phyloP scores from a whole-genome alignment of 1,284 basidiomycete genomes.

The Ceratobasidium sp. region DNA sequence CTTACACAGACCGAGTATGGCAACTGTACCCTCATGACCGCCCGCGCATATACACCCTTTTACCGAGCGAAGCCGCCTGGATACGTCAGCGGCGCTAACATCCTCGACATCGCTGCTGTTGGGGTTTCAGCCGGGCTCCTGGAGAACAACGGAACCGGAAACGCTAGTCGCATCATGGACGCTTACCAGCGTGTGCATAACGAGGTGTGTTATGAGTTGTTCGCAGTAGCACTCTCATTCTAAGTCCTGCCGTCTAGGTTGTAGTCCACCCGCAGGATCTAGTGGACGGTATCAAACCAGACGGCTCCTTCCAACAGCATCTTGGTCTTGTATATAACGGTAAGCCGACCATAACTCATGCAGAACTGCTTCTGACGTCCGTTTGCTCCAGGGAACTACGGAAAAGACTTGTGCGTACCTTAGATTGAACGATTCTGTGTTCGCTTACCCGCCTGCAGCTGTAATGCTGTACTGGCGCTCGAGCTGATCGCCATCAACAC shows the following conservation, averaged over 20 bases:
- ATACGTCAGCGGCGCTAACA: constrained; percentile 73
- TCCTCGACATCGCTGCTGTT: constrained; percentile 70
- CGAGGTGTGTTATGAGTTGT: constrained; percentile 56
- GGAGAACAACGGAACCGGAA: constrained; percentile 55
- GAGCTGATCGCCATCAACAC: constrained; percentile 47
- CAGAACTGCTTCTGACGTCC: not conserved
- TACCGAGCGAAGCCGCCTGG: constrained; percentile 12
- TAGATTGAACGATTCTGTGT: not conserved
- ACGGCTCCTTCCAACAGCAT: constrained; percentile 76
- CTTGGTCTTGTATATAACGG: constrained; percentile 74
- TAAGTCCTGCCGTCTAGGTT: constrained; percentile 50
- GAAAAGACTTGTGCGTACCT: constrained; percentile 69
- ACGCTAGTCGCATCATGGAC: constrained; percentile 63
- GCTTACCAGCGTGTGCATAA: constrained; percentile 63
- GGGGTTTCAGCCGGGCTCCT: constrained; percentile 67
- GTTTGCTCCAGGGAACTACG: constrained; percentile 63
- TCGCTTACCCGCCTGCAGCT: constrained; percentile 12
- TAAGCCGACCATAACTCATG: not conserved
- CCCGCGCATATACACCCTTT: constrained; percentile 40
- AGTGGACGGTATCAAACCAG: constrained; percentile 72
- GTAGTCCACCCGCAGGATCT: constrained; percentile 47
- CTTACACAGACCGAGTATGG: constrained; percentile 54
- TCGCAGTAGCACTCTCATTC: constrained; percentile 58
- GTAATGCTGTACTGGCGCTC: constrained; percentile 46
- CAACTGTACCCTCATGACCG: constrained; percentile 45